Base-by-base conservation (phyloP, 106 monocot species). In the Dendrobium nobile region DNA sequence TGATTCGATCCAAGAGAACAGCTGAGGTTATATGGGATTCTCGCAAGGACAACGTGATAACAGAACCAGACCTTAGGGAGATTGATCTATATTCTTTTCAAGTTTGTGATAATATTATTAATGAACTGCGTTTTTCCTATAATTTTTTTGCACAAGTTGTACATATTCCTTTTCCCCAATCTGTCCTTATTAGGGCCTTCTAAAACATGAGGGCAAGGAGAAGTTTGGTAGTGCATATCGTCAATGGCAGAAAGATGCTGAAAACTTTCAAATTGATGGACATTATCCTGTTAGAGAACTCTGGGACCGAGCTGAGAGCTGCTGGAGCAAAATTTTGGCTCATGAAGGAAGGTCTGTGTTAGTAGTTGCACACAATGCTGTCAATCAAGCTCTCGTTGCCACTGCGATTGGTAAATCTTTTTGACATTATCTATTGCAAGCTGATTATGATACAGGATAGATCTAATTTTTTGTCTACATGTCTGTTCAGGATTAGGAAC, bases 31-130 rank as follows among this genome's bases (percentile, higher is more conserved):
- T 98, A 76, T 98, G 98, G 98, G 87, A 82, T 67, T 56, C 82
- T 75, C 88, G 94, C 11, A 54, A 78, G 26, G 89, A 88, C 61
- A 84, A 88, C 82, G 79, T 98, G 82, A 80, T 95, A 76, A 74
- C 82, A 0, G 91, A 91, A 27, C 61, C 80, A 22, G 97, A 94
- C 77, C 81, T 96, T 77, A 82, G 96, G 77, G 96, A 96, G 84
- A 96, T 96, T 80, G 96, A 96, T 82, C 90, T 96, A 40, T 96
- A 96, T 79, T 96, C 96, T 20, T 96, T 96, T 78, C 96, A 96
- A 81, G 96, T 96, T 72, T 85, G 83, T 67, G 51, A 51, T 51
- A 51, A 15, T 51, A 51, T 70, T 22, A 75, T 2, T 44, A 27
- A 20, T n/a, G 1, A 43, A 8, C 28, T 11, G 2, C 9, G 1